These are phyloP conservation scores for Chlamydomonas reinhardtii DNA, from an alignment of 163 green algal species.

Conservation along the genomic window DNA sequence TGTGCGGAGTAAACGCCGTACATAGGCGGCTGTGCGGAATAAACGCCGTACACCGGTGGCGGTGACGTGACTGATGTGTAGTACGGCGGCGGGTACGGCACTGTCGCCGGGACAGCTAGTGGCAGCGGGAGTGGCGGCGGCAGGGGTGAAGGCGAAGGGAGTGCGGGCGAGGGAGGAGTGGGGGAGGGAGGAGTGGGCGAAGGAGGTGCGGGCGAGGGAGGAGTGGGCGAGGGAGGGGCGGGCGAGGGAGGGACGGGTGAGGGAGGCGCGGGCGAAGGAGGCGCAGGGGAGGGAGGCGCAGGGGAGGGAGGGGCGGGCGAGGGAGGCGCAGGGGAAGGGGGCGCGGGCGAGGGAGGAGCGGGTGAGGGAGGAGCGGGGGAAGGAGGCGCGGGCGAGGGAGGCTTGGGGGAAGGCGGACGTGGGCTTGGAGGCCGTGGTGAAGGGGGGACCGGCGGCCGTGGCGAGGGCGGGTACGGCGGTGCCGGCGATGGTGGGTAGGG, in stretches of 20 bases:
- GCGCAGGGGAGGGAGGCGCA: no score
- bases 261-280: neutral
- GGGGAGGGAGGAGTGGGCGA: no score
- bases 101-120: no score
- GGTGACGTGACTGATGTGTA: no score
- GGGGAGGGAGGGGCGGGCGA: neutral
- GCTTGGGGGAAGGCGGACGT: neutral
- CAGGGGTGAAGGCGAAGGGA: neutral
- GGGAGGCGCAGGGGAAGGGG: neutral
- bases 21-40: no score
- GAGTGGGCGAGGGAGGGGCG: neutral
- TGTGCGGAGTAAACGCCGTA: no score
- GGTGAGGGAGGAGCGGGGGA: no score
- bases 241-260: neutral
- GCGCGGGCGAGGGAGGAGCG: neutral
- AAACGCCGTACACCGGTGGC: no score
- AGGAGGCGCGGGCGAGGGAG: neutral
- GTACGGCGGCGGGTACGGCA: no score
- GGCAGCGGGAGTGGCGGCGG: neutral
- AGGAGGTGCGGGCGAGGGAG: neutral
- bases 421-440: neutral
- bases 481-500: neutral
- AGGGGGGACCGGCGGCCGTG: neutral
- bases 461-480: neutral
- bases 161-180: neutral